These are phyloP conservation scores for Clausena lansium DNA, from an alignment of 345 rosid species.

Conservation along the genomic window DNA sequence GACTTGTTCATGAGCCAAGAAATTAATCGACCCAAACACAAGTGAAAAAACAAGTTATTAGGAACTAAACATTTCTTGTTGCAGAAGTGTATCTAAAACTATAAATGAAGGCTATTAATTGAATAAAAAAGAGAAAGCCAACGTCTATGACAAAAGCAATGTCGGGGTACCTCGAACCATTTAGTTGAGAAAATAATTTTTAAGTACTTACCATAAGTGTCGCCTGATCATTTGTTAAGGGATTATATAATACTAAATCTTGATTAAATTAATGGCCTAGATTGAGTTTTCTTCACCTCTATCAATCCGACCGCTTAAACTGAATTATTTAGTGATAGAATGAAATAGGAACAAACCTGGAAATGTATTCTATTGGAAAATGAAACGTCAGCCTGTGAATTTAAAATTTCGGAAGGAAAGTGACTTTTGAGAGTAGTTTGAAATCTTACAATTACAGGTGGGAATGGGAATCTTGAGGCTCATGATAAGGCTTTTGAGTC, in stretches of 20 bases:
- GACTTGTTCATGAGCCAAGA: background rate
- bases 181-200: background rate
- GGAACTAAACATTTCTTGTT: constrained; percentile 19
- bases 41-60: background rate
- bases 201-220: background rate
- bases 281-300: background rate
- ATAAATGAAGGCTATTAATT: background rate
- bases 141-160: constrained; percentile 25
- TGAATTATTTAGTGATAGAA: constrained; percentile 1
- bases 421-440: constrained; percentile 12
- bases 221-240: background rate
- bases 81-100: constrained; percentile 14
- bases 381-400: constrained; percentile 21
- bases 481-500: background rate
- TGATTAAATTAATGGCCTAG: background rate
- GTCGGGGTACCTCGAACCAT: constrained; percentile 5
- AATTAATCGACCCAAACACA: background rate
- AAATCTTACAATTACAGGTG: background rate
- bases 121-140: background rate
- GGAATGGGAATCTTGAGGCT: constrained; percentile 20
- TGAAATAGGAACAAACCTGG: constrained; percentile 9
- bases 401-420: constrained; percentile 22
- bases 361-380: constrained; percentile 17
- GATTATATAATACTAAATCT: background rate
- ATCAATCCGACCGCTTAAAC: constrained; percentile 9